phyloP scores from a whole-genome alignment of 441 rosid genomes.

The Breynia disticha region DNA sequence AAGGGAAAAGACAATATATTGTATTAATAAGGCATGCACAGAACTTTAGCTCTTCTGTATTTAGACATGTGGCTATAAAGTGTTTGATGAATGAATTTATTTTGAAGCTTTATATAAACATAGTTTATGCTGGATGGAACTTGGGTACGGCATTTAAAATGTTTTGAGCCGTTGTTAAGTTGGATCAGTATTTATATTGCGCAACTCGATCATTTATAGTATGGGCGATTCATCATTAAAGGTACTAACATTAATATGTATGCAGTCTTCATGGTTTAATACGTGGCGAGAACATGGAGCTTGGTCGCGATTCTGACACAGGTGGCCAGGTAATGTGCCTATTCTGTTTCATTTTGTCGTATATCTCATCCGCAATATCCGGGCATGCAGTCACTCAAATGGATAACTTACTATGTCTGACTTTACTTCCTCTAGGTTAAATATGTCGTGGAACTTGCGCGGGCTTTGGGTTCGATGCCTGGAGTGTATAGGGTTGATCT shows the following conservation, averaged over 20 bases:
- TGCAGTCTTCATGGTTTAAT: constrained; percentile 98
- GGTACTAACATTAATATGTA: constrained; percentile 25
- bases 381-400: too few species aligned
- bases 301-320: constrained; percentile 97
- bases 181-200: constrained; percentile 1
- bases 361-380: background rate
- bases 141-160: background rate
- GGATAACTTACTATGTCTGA: background rate
- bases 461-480: constrained; percentile 89
- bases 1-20: constrained; percentile 83
- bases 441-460: constrained; percentile 97
- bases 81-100: background rate
- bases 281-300: constrained; percentile 98
- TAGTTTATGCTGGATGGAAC: background rate
- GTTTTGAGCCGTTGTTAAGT: constrained; percentile 1
- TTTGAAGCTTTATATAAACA: too few species aligned
- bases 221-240: background rate
- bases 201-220: constrained; percentile 10
- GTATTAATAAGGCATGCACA: constrained; percentile 71
- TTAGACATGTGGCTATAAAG: constrained; percentile 6
- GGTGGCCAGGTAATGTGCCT: constrained; percentile 78
- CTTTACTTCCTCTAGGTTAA: constrained; percentile 51
- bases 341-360: too few species aligned
- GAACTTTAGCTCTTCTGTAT: constrained; percentile 21
- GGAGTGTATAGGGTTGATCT: constrained; percentile 94